phyloP scores from a whole-genome alignment of 371 early-diverging fungal genomes.

The Neoconidiobolus thromboides region DNA sequence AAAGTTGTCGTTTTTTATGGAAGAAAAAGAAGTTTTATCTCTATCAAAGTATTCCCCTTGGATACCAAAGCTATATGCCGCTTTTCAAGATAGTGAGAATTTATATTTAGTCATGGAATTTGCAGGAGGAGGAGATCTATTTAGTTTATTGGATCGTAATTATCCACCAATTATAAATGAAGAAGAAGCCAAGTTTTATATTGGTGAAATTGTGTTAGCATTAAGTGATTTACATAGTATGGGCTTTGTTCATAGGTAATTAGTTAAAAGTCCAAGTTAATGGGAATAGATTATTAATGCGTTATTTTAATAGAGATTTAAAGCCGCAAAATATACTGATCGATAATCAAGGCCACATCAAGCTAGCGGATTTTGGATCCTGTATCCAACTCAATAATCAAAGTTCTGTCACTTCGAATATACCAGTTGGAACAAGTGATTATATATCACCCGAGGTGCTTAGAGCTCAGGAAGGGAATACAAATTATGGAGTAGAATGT shows the following conservation, averaged over 20 bases:
- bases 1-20: conserved; percentile 72
- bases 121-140: conserved; percentile 87
- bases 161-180: conserved; percentile 44
- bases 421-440: conserved; percentile 84
- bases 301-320: conserved; percentile 6
- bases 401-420: conserved; percentile 27
- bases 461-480: conserved; percentile 29
- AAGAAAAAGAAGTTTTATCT: conserved; percentile 68
- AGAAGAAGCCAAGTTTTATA: conserved; percentile 84
- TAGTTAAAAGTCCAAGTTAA: background rate
- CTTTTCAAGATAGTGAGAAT: conserved; percentile 79
- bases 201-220: conserved; percentile 85
- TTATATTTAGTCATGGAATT: conserved; percentile 95
- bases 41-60: conserved; percentile 35
- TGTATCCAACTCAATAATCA: conserved; percentile 20
- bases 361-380: conserved; percentile 84
- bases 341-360: conserved; percentile 23
- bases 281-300: background rate
- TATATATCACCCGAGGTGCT: conserved; percentile 93
- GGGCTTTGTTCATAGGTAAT: conserved; percentile 79
- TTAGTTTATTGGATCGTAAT: conserved; percentile 61
- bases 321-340: conserved; percentile 11
- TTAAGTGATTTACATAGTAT: conserved; percentile 79
- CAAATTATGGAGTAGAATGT: conserved; percentile 75
- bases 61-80: conserved; percentile 63